phyloP scores from a whole-genome alignment of 169 alveolate species.

The Eimeria necatrix region DNA sequence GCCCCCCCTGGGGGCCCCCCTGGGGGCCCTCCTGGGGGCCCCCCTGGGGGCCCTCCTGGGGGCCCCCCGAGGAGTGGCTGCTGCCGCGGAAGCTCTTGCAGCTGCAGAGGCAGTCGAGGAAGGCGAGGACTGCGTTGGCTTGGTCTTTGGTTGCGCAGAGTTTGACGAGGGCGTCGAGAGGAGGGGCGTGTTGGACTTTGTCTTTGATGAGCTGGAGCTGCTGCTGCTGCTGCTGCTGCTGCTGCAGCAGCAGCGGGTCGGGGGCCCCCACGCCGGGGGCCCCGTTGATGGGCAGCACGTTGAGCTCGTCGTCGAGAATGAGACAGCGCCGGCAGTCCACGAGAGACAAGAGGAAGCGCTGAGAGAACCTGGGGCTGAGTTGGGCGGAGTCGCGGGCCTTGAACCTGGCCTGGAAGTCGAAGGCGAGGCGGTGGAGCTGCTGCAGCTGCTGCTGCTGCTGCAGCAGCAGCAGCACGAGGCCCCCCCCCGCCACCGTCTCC shows the following conservation, averaged over 20 bases:
- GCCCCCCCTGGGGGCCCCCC: too few relatives aligned
- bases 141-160: constrained; percentile 88
- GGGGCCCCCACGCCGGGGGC: neutral
- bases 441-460: constrained; percentile 88
- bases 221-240: constrained; percentile 68
- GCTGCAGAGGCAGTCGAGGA: constrained; percentile 85
- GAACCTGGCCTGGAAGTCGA: constrained; percentile 96
- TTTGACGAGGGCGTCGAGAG: constrained; percentile 81
- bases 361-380: constrained; percentile 97
- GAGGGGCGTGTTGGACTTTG: constrained; percentile 62
- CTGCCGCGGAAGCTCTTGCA: constrained; percentile 20
- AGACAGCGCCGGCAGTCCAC: constrained; percentile 87
- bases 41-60: constrained; percentile 79
- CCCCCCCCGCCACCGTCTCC: constrained; percentile 99
- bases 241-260: constrained; percentile 21
- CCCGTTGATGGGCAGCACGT: constrained; percentile 96
- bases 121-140: constrained; percentile 89
- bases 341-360: constrained; percentile 94
- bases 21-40: too few relatives aligned
- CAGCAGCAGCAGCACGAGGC: constrained; percentile 92
- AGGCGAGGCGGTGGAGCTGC: constrained; percentile 93
- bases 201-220: constrained; percentile 40
- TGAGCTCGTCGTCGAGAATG: constrained; percentile 99
- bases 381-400: constrained; percentile 49
- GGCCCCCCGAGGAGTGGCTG: constrained; percentile 64